These are phyloP conservation scores for Obelidium mucronatum DNA, from an alignment of 192 early-diverging fungal species.

Conservation along the genomic window DNA sequence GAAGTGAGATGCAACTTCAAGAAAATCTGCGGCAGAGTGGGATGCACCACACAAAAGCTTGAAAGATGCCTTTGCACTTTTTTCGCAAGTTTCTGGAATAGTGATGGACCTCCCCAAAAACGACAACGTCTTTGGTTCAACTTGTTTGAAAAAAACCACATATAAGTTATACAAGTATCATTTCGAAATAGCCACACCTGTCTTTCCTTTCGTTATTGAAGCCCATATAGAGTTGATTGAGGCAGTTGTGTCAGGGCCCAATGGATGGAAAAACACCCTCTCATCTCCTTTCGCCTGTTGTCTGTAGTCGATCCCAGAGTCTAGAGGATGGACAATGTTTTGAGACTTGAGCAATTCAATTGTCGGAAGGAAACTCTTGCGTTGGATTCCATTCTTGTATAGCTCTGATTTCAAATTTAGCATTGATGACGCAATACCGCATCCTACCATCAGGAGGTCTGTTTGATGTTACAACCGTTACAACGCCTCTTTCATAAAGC, in stretches of 20 bases:
- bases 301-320: conserved; percentile 95
- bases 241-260: conserved; percentile 53
- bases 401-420: conserved; percentile 52
- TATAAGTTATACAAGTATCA: not conserved
- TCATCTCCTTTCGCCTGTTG: conserved; percentile 61
- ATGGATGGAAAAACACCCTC: conserved; percentile 76
- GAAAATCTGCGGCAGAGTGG: conserved; percentile 86
- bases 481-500: conserved; percentile 83
- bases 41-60: conserved; percentile 74
- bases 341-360: conserved; percentile 85
- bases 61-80: conserved; percentile 79
- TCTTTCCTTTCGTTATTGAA: conserved; percentile 36
- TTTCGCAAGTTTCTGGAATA: conserved; percentile 68
- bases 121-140: conserved; percentile 56
- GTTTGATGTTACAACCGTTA: conserved; percentile 93
- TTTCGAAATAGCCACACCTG: conserved; percentile 14
- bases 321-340: conserved; percentile 81
- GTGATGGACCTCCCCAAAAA: conserved; percentile 80
- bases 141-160: not conserved
- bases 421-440: not conserved
- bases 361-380: conserved; percentile 89
- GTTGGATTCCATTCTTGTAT: conserved; percentile 97
- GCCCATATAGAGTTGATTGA: conserved; percentile 58
- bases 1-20: conserved; percentile 79
- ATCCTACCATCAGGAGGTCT: conserved; percentile 78